These are phyloP conservation scores for Saururus chinensis DNA, from an alignment of 164 flowering plant species.

Conservation along the genomic window DNA sequence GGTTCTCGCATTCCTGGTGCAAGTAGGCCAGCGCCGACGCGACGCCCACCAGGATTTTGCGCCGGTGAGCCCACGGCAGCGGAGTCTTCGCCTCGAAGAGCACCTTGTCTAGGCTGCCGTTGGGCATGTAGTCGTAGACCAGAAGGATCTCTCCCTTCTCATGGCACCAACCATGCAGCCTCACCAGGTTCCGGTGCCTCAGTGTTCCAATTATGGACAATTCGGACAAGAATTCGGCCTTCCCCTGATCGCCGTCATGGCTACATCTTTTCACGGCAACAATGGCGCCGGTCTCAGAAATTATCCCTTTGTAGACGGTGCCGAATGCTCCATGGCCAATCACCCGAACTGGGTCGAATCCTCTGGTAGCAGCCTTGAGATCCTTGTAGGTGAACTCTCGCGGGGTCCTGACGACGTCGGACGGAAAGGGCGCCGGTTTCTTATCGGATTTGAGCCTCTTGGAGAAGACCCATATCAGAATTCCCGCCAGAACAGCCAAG, in stretches of 20 bases:
- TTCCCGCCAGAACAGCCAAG: conserved; percentile 45
- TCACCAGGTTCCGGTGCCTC: conserved; percentile 76
- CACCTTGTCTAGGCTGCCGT: conserved; percentile 88
- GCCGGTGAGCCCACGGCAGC: conserved; percentile 53
- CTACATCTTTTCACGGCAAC: conserved; percentile 87
- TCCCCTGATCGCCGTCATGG: conserved; percentile 58
- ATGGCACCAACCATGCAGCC: conserved; percentile 92
- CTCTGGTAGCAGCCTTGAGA: conserved; percentile 57
- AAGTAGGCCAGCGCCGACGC: conserved; percentile 84
- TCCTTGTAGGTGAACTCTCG: conserved; percentile 70
- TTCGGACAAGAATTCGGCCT: conserved; percentile 72
- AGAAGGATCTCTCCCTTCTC: conserved; percentile 88
- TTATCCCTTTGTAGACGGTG: conserved; percentile 71
- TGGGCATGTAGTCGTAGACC: conserved; percentile 83
- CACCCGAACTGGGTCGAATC: conserved; percentile 47
- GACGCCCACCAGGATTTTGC: conserved; percentile 59
- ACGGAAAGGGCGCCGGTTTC: conserved; percentile 31
- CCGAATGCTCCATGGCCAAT: conserved; percentile 94
- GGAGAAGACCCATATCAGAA: conserved; percentile 52
- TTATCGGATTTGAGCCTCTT: conserved; percentile 31
- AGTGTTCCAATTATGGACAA: conserved; percentile 86
- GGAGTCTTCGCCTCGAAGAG: conserved; percentile 53
- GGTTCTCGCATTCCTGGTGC: conserved; percentile 87
- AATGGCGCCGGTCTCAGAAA: conserved; percentile 50
- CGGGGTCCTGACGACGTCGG: conserved; percentile 58